Percentiles rank a stretch among this genome's conserved stretches.
Conservation (phyloP, 306 rosid species). For the Pterocarpus santalinus region DNA sequence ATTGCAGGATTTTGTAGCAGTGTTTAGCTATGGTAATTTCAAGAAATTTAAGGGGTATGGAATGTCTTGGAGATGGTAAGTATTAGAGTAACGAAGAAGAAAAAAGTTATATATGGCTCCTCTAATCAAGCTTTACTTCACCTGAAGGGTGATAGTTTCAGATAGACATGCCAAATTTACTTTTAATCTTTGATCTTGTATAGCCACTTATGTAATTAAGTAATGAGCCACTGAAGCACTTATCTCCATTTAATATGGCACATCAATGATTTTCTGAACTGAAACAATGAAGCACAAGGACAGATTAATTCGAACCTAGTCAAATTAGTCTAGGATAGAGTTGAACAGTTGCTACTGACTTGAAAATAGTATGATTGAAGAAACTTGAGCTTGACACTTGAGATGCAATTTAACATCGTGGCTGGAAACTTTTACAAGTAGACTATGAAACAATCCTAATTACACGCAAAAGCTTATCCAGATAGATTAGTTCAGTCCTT, state of each 20-base stretch:
- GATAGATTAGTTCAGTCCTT: constrained; percentile 44
- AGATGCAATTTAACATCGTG: not conserved
- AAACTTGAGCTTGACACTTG: not conserved
- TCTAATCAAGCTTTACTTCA: not conserved
- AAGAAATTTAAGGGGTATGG: not conserved
- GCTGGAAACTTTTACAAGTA: constrained; percentile 1
- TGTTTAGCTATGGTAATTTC: too few relatives aligned
- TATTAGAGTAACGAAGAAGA: not conserved
- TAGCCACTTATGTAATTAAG: not conserved
- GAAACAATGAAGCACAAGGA: not conserved
- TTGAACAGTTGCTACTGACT: not conserved
- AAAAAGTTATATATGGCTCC: not conserved
- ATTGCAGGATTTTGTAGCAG: too few relatives aligned
- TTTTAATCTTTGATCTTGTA: not conserved
- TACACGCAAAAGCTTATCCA: constrained; percentile 22
- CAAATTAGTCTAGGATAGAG: not conserved
- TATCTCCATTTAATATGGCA: not conserved
- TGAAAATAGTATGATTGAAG: not conserved
- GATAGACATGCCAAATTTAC: not conserved
- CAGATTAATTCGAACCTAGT: not conserved
- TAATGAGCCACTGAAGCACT: not conserved
- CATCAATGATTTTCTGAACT: not conserved
- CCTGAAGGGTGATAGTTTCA: not conserved
- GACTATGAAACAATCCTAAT: constrained; percentile 11
- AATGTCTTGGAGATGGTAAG: not conserved